These are phyloP conservation scores for Sugiyamaella lignohabitans DNA, from an alignment of 805 yeast genomes.

Conservation along the genomic window DNA sequence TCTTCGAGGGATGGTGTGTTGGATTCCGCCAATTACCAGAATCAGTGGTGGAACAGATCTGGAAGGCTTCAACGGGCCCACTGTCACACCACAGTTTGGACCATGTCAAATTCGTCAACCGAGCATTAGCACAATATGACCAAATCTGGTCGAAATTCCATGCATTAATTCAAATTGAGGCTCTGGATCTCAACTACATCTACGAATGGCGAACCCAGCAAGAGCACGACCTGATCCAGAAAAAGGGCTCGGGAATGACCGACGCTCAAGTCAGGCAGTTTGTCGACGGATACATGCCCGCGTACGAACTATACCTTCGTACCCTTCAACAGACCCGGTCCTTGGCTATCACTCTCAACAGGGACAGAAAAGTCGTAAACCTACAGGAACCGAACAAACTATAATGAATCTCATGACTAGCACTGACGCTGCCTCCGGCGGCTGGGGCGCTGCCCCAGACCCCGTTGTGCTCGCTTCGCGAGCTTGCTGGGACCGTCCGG, in stretches of 20 bases:
- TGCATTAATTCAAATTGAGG: constrained; percentile 53
- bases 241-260: constrained; percentile 71
- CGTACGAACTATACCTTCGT: constrained; percentile 55
- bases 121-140: constrained; percentile 43
- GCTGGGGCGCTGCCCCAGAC: neutral
- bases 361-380: constrained; percentile 1
- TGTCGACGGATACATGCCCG: constrained; percentile 81
- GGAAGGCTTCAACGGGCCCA: constrained; percentile 23
- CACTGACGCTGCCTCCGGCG: neutral
- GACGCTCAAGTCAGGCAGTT: constrained; percentile 61
- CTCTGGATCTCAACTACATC: constrained; percentile 55
- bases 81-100: constrained; percentile 18
- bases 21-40: constrained; percentile 53
- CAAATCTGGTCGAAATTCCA: constrained; percentile 54
- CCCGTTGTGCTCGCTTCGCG: too few relatives aligned
- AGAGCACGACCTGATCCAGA: constrained; percentile 53
- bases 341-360: constrained; percentile 1
- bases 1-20: constrained; percentile 92
- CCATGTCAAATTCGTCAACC: constrained; percentile 42
- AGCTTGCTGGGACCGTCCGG: too few relatives aligned
- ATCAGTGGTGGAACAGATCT: constrained; percentile 26
- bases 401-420: neutral
- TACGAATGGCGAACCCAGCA: constrained; percentile 72
- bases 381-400: neutral
- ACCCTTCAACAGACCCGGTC: constrained; percentile 1